Evolutionary conservation across 306 rosid species (phyloP).

Genomic region (Quercus wislizeni): DNA sequence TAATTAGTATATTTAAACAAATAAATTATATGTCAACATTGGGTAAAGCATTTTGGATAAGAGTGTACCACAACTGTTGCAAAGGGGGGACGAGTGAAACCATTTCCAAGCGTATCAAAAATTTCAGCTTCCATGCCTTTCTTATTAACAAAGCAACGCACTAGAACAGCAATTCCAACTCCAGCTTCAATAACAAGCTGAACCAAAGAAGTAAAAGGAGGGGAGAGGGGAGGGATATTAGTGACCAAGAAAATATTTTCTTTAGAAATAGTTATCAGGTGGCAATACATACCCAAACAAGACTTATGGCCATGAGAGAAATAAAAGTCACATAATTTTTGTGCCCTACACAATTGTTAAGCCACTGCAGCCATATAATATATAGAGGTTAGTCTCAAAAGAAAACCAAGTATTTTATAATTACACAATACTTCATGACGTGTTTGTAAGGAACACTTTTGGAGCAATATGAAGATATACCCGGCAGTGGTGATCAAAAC

Average conservation of each 20-base stretch:
- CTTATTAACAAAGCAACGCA: conserved; percentile 88
- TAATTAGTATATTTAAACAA: conserved; percentile 10
- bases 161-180: conserved; percentile 86
- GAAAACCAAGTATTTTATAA: conserved; percentile 11
- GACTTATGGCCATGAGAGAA: conserved; percentile 90
- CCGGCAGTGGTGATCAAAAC: conserved; percentile 98
- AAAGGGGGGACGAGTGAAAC: conserved; percentile 91
- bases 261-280: not conserved
- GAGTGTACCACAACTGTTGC: conserved; percentile 86
- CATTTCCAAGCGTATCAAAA: conserved; percentile 91
- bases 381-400: conserved; percentile 29
- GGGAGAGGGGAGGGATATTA: conserved; percentile 12
- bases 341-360: conserved; percentile 94
- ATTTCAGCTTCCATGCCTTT: conserved; percentile 89
- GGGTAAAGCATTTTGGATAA: conserved; percentile 16
- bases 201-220: conserved; percentile 21
- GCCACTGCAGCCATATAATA: conserved; percentile 80
- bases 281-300: conserved; percentile 73
- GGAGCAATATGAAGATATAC: conserved; percentile 44
- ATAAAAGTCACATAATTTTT: conserved; percentile 85
- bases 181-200: conserved; percentile 95
- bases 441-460: conserved; percentile 8
- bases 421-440: conserved; percentile 15
- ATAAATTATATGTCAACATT: conserved; percentile 5
- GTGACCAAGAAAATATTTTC: conserved; percentile 15